These are phyloP conservation scores for maize (Zea mays) DNA, from an alignment of 176 grass and related monocot genomes.

Conservation along the genomic window Zm-B73-REFERENCE-NAM-5.0 NC_050098.1:35936001-35936500, in stretches of 20 bases:
- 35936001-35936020: slow-evolving; percentile 22
- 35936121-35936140: slow-evolving; percentile 60
- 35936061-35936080: neutral
- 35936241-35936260: slow-evolving; percentile 25
- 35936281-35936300: slow-evolving; percentile 6
- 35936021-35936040: slow-evolving; percentile 25
- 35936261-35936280: neutral
- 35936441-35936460: neutral
- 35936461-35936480: neutral
- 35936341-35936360: slow-evolving; percentile 8
- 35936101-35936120: slow-evolving; percentile 69
- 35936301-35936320: neutral
- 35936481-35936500: too few relatives aligned
- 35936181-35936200: slow-evolving; percentile 61
- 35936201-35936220: slow-evolving; percentile 67
- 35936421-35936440: slow-evolving; percentile 21
- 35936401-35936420: slow-evolving; percentile 45
- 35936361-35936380: slow-evolving; percentile 3
- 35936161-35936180: slow-evolving; percentile 67
- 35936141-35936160: slow-evolving; percentile 68
- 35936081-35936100: neutral
- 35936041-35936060: neutral
- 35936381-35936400: slow-evolving; percentile 27
- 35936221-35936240: slow-evolving; percentile 48
- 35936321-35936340: neutral